Conservation (phyloP, 2,329 filamentous ascomycete genomes). For the Monilinia fructicola region DNA sequence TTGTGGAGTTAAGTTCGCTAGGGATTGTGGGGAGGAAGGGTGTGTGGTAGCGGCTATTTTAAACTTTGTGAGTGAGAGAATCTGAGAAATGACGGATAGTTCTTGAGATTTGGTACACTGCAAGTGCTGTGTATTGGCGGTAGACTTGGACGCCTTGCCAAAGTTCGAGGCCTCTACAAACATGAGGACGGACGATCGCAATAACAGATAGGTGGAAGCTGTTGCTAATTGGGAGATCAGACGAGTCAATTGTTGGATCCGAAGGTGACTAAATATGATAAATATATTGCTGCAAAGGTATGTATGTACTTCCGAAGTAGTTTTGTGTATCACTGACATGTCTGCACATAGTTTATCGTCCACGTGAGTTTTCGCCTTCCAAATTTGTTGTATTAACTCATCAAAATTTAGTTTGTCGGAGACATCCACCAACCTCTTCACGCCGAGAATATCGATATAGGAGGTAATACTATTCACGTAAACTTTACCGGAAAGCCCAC, state of each 20-base stretch:
- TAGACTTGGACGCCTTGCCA: not conserved
- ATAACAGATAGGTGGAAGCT: not conserved
- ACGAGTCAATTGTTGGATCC: slow-evolving; percentile 35
- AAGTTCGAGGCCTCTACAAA: not conserved
- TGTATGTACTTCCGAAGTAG: not conserved
- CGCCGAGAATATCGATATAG: slow-evolving; percentile 60
- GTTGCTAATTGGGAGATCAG: slow-evolving; percentile 44
- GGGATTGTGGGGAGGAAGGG: slow-evolving; percentile 62
- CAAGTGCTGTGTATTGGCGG: not conserved
- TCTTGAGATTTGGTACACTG: not conserved
- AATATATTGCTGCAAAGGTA: slow-evolving; percentile 59
- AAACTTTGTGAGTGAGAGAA: slow-evolving; percentile 37
- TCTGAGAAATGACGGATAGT: not conserved
- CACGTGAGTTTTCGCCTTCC: slow-evolving; percentile 36
- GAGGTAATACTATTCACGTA: slow-evolving; percentile 69
- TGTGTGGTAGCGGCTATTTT: slow-evolving; percentile 54
- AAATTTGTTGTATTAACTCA: slow-evolving; percentile 3
- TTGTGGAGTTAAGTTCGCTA: slow-evolving; percentile 57
- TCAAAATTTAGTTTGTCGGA: slow-evolving; percentile 61
- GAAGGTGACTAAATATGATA: slow-evolving; percentile 47
- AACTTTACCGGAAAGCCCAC: slow-evolving; percentile 55
- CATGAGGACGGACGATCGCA: not conserved
- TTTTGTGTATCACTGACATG: slow-evolving; percentile 14
- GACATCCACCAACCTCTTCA: slow-evolving; percentile 71
- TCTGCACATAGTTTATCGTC: slow-evolving; percentile 35